Base-by-base conservation (phyloP, 495 filamentous ascomycete species). In the Penicillium macrosclerotiorum region DNA sequence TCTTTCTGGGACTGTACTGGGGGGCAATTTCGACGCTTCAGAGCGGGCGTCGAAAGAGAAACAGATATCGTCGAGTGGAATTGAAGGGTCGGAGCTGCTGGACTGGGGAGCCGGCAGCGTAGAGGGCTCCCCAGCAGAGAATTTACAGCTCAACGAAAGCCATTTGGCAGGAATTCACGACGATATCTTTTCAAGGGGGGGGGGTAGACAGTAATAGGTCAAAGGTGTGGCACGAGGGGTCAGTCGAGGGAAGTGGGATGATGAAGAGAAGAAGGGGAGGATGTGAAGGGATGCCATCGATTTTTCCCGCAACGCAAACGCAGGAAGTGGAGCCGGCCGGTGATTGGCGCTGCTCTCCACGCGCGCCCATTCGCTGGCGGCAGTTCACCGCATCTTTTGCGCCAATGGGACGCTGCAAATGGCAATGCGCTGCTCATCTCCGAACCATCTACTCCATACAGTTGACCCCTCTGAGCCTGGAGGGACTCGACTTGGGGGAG, bases 61-160 rank as follows among this genome's bases (percentile, higher is more conserved):
- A 80, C 56, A 67, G 61, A 81, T 84, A 86, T 87, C 82, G 86
- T 92, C 86, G 84, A 85, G 78, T 77, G 70, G 74, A 26, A 78
- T 74, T 83, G 79, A 77, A 57, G 51, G 52, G 60, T 82, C 87
- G 88, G 86, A 86, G 78, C 77, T 81, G 77, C 70, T 69, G 76
- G 77, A 81, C 88, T 90, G 88, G 80, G 84, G 83, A 84, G 80
- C 81, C 62, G 79, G 77, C 43, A 56, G 46, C 20, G 79, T 75
- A 67, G 74, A 75, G 73, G n/a, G 59, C 53, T 72, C 84, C 83
- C 82, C 85, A 91, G 89, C 82, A 84, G 81, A 79, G 73, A 74
- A 71, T 88, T 90, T 88, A 94, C 86, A 94, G 88, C 87, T 85
- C 87, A 89, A 82, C 87, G 86, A 89, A 79, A 73, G 86, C 86